These are phyloP conservation scores for Pseudopithomyces chartarum DNA, from an alignment of 2,329 filamentous ascomycete species.

Conservation along the genomic window DNA sequence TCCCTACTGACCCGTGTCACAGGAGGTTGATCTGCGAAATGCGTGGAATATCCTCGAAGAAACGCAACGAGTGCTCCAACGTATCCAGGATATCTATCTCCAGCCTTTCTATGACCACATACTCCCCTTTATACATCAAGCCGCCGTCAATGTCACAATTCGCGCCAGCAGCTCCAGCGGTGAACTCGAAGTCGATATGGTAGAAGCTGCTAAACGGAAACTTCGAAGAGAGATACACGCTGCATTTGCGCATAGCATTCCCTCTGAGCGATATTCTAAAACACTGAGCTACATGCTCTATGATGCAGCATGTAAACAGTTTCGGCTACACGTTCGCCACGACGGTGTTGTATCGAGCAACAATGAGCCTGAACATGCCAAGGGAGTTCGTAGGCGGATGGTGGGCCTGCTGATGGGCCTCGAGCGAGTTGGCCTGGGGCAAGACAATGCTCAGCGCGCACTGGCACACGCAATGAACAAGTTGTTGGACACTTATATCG, in stretches of 20 bases:
- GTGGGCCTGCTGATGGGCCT: constrained; percentile 64
- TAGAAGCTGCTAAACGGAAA: constrained; percentile 40
- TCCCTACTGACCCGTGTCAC: constrained; percentile 6
- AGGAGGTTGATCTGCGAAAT: constrained; percentile 28
- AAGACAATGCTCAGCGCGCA: constrained; percentile 70
- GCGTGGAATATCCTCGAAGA: constrained; percentile 41
- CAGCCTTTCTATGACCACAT: constrained; percentile 42
- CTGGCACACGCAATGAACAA: constrained; percentile 74
- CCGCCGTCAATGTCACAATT: constrained; percentile 29
- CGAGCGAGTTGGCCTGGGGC: constrained; percentile 68
- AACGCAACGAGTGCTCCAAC: constrained; percentile 43
- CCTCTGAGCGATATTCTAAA: constrained; percentile 54
- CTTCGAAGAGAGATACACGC: constrained; percentile 68
- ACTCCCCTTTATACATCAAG: constrained; percentile 34
- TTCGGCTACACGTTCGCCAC: constrained; percentile 42
- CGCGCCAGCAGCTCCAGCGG: constrained; percentile 47
- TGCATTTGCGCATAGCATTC: constrained; percentile 67
- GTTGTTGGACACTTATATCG: constrained; percentile 68
- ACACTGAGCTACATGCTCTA: constrained; percentile 62
- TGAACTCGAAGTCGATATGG: constrained; percentile 19
- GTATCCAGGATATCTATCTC: constrained; percentile 45
- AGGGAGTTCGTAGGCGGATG: constrained; percentile 56
- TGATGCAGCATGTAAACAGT: constrained; percentile 56
- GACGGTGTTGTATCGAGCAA: constrained; percentile 25
- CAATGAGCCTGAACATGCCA: constrained; percentile 22